Evolutionary conservation across 345 rosid species (phyloP).

Genomic region (Brassica nigra): DNA sequence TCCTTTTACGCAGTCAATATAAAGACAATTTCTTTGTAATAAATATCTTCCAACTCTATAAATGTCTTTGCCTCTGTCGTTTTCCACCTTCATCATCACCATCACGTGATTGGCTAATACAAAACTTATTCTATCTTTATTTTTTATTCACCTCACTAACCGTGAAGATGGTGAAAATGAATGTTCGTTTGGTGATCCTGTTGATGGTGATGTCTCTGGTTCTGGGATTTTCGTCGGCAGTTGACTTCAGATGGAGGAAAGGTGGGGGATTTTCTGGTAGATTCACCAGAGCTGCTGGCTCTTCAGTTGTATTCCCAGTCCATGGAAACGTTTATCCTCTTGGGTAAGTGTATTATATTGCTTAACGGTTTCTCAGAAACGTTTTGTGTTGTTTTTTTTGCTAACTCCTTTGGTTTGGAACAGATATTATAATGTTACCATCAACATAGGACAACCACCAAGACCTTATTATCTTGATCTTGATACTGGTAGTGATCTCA

Average conservation of each 20-base stretch:
- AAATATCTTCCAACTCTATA: constrained; percentile 27
- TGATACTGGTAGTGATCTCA: constrained; percentile 95
- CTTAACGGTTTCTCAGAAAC: background rate
- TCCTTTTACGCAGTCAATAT: background rate
- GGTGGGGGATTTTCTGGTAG: constrained; percentile 33
- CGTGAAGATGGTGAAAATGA: constrained; percentile 36
- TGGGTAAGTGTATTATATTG: constrained; percentile 40
- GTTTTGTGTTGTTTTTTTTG: background rate
- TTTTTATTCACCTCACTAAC: constrained; percentile 1
- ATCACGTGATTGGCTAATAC: constrained; percentile 40
- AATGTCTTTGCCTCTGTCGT: constrained; percentile 33
- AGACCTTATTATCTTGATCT: constrained; percentile 89
- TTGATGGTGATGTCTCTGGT: constrained; percentile 43
- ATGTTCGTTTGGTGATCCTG: constrained; percentile 12
- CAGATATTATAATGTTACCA: constrained; percentile 79
- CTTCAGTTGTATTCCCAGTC: constrained; percentile 67
- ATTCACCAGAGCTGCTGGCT: constrained; percentile 50
- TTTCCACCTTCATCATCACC: constrained; percentile 21
- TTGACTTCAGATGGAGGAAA: constrained; percentile 52
- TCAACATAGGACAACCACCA: constrained; percentile 75
- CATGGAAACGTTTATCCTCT: constrained; percentile 80
- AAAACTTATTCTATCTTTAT: background rate
- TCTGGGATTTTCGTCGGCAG: constrained; percentile 44
- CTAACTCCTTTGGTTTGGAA: background rate
- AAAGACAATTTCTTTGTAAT: constrained; percentile 26